Evolutionary conservation across 306 rosid species (phyloP).

Genomic region (Fragaria ananassa): DNA sequence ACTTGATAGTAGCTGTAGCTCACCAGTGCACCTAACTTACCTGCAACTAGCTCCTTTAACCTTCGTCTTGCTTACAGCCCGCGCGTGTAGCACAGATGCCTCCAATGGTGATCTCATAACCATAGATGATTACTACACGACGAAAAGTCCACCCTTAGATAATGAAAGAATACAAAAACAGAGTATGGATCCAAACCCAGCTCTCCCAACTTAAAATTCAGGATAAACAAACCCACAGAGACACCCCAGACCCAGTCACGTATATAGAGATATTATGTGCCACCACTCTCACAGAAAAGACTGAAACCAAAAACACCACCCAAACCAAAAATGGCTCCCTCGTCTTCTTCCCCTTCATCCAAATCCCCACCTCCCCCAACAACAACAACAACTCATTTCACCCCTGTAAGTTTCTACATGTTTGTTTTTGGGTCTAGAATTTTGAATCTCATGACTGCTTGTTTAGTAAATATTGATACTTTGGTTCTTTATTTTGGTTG

Average conservation of each 20-base stretch:
- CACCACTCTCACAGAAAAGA: background rate
- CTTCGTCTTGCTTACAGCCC: background rate
- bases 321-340: constrained; percentile 33
- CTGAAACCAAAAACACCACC: background rate
- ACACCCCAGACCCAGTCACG: background rate
- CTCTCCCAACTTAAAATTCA: background rate
- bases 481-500: background rate
- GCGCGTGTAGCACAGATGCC: constrained; percentile 9
- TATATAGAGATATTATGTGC: background rate
- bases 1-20: background rate
- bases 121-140: constrained; percentile 22
- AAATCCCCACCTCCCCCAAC: constrained; percentile 37
- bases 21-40: background rate
- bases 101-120: background rate
- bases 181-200: background rate
- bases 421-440: too few relatives aligned
- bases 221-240: constrained; percentile 1
- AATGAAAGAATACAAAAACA: constrained; percentile 4
- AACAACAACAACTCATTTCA: constrained; percentile 25
- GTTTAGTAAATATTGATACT: too few relatives aligned
- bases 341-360: constrained; percentile 30
- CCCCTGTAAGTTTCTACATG: constrained; percentile 34
- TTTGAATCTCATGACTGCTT: too few relatives aligned
- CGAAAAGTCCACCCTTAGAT: constrained; percentile 16
- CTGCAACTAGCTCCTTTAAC: background rate